Evolutionary conservation across 2,329 filamentous ascomycete species (phyloP), one percentile per base, ranked within the genome.

Genomic region (Lithohypha guttulata): DNA sequence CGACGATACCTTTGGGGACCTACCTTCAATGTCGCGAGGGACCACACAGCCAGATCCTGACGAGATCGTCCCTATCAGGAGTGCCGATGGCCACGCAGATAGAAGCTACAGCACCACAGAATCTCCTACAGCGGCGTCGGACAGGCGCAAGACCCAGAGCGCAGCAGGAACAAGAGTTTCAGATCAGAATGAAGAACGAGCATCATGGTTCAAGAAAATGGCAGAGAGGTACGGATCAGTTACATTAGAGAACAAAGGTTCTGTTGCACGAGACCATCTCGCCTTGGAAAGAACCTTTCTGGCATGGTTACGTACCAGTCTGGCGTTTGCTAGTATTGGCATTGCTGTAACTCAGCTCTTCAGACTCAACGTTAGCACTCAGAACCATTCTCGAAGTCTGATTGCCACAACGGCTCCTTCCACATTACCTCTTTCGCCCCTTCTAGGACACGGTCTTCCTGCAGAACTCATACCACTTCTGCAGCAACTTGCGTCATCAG

Each of bases 201-300:
- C 26, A 25, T 48, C 56, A 14, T 69, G 70, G 64, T 73, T 67
- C 60, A 62, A 60, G 42, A 55, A 52, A 10, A 48, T 71, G 7
- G 59, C 68, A 26, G 73, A 77, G 28, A 74, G 73, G 49, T 79
- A 75, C 49, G 75, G 76, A n/a, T 71, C 67, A 43, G 60, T 80
- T 22, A 75, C 79, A 53, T 56, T 80, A 34, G 76, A 80, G 47
- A 80, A 80, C 48, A 79, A 79, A 54, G 76, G 75, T 11, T 77
- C 72, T 50, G 75, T 79, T 17, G 76, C 76, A 23, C 60, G 76
- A 48, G 76, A 80, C 55, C 76, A 80, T 62, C 61, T 80, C 29
- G 76, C 76, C 14, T 53, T 80, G 30, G 76, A 80, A 57, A 69
- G 76, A 26, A 80, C 76, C n/a, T 80, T 79, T 57, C 65, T 80